Percentiles rank a stretch among this genome's conserved stretches.
Conservation (phyloP, 2,329 filamentous ascomycete genomes). For the Colletotrichum eleusines region DNA sequence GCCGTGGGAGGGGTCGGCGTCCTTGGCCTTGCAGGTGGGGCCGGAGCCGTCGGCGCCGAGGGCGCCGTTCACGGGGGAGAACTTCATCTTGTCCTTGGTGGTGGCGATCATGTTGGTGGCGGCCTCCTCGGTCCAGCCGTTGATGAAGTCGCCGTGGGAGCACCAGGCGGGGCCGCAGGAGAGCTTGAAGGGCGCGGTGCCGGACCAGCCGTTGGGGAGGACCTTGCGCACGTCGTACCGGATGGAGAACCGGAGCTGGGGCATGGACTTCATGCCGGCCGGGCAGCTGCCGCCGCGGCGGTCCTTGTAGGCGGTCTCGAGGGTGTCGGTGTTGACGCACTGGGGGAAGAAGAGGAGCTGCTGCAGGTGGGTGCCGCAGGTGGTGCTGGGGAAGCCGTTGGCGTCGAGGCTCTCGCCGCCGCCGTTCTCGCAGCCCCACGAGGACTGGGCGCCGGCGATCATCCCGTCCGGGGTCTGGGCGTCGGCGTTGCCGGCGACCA, state of each 20-base stretch:
- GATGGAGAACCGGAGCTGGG: constrained; percentile 61
- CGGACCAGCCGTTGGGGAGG: constrained; percentile 59
- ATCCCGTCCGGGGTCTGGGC: constrained; percentile 56
- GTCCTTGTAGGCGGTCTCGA: constrained; percentile 47
- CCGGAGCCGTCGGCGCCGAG: constrained; percentile 49
- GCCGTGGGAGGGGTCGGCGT: constrained; percentile 56
- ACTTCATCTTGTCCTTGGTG: constrained; percentile 52
- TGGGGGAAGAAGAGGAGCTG: constrained; percentile 59
- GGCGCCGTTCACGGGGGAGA: constrained; percentile 51
- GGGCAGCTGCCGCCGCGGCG: constrained; percentile 54
- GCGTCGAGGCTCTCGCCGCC: constrained; percentile 55
- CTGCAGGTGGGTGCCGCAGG: constrained; percentile 67
- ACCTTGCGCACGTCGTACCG: constrained; percentile 60
- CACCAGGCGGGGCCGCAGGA: constrained; percentile 56
- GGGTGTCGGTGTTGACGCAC: constrained; percentile 45
- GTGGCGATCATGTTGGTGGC: constrained; percentile 56
- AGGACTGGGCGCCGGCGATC: constrained; percentile 43
- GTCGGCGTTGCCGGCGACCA: constrained; percentile 56
- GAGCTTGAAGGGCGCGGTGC: constrained; percentile 57
- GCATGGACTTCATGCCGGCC: constrained; percentile 58
- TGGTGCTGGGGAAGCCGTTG: constrained; percentile 78
- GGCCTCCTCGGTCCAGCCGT: constrained; percentile 59
- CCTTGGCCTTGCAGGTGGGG: constrained; percentile 49
- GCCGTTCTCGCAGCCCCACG: constrained; percentile 50
- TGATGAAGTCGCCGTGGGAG: constrained; percentile 63